Base-by-base conservation (phyloP, 1,284 basidiomycete genomes). In the Pyrrhoderma lamaoense region DNA sequence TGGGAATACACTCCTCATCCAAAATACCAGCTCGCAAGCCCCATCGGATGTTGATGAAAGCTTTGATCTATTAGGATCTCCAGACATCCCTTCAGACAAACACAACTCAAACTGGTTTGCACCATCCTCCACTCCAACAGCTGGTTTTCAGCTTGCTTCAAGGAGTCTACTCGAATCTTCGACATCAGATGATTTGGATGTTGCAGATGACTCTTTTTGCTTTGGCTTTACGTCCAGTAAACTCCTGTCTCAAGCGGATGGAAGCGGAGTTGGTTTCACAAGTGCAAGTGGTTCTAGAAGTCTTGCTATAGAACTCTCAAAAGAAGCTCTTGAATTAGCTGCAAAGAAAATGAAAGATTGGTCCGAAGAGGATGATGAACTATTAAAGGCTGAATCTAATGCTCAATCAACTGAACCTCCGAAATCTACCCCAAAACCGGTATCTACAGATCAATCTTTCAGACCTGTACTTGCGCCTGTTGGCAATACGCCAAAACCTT, bases 101-200 rank as follows among this genome's bases (percentile, higher is more conserved):
- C 74, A 80, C 56, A 72, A 73, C 55, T 69, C 73, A n/a, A 64
- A 71, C 2, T 84, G 80, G 80, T 85, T 85, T 62, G 66, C 71
- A 47, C 61, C 75, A 21, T 13, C 35, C 40, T 21, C 40, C 3
- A 51, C 42, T 8, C 3, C 45, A 27, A 21, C 25, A 18, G 34
- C 45, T 21, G 49, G 53, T 14, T 55, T 55, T 47, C 49, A 47
- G 39, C 25, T 23, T 8, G 49, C 38, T 2, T 55, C 53, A 23
- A 53, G 49, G 25, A 34, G 42, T 14, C 23, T 49, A 3, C 35
- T 51, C 34, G 48, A 23, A 3, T 27, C 46, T 31, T 31, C 50
- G 38, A 27, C 46, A 27, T 2, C 35, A 21, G 45, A 44, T 34
- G 23, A 35, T 8, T 3, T 35, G 40, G 36, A 47, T 44, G 19